These are phyloP conservation scores for Sugiyamaella smithiae DNA, from an alignment of 805 yeast genomes.

Conservation along the genomic window DNA sequence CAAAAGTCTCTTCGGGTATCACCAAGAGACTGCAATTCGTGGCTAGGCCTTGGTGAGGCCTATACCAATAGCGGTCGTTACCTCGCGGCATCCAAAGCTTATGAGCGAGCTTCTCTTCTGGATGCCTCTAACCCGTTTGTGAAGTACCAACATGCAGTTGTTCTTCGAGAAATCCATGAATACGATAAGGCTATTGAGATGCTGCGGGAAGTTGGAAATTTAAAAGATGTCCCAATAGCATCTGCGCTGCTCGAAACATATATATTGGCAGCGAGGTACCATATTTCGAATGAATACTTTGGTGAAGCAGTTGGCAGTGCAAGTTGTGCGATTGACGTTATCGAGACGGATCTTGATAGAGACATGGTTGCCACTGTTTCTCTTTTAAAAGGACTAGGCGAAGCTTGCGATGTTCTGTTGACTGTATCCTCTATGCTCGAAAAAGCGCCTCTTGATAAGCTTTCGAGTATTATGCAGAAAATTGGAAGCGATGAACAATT, in stretches of 20 bases:
- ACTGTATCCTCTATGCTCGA: slow-evolving; percentile 52
- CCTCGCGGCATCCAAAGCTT: slow-evolving; percentile 84
- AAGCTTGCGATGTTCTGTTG: slow-evolving; percentile 53
- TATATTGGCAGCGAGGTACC: slow-evolving; percentile 50
- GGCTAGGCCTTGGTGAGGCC: slow-evolving; percentile 98
- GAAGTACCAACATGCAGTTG: slow-evolving; percentile 62
- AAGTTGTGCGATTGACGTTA: slow-evolving; percentile 44
- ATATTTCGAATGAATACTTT: slow-evolving; percentile 58
- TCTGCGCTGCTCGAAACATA: slow-evolving; percentile 55
- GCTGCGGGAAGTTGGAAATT: slow-evolving; percentile 46
- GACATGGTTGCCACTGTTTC: neutral
- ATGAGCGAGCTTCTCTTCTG: slow-evolving; percentile 57
- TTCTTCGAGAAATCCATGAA: slow-evolving; percentile 61
- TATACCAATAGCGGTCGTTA: slow-evolving; percentile 79
- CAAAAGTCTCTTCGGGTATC: slow-evolving; percentile 78
- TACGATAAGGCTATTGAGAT: slow-evolving; percentile 56
- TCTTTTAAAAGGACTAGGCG: slow-evolving; percentile 66
- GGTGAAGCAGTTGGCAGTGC: slow-evolving; percentile 60
- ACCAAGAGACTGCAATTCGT: slow-evolving; percentile 67
- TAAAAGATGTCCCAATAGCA: slow-evolving; percentile 36
- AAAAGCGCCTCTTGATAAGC: slow-evolving; percentile 47
- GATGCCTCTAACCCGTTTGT: slow-evolving; percentile 60
- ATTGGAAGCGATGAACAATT: neutral
- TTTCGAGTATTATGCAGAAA: slow-evolving; percentile 31
- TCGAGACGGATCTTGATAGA: slow-evolving; percentile 44